Conservation (phyloP, 2,329 filamentous ascomycete genomes). For the Diplodia corticola region DNA sequence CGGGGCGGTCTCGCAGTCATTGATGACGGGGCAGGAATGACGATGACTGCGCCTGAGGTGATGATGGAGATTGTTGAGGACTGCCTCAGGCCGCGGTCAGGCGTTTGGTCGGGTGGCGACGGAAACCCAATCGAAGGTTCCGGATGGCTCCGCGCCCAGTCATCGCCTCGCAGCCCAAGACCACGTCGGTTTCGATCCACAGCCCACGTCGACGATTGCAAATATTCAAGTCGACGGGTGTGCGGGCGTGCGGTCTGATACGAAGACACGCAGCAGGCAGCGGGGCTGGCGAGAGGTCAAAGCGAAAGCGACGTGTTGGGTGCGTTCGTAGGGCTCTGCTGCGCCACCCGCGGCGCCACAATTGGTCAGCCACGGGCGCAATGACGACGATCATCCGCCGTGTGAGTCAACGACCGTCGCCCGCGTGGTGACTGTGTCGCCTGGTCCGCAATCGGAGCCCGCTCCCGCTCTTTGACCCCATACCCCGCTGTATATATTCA, state of each 20-base stretch:
- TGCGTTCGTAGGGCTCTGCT: constrained; percentile 5
- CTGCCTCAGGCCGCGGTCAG: constrained; percentile 12
- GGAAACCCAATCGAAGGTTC: background rate
- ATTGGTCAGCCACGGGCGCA: constrained; percentile 5
- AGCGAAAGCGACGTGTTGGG: constrained; percentile 4
- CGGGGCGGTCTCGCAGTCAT: background rate
- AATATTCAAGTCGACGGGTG: background rate
- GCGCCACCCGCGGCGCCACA: constrained; percentile 1
- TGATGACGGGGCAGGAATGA: background rate
- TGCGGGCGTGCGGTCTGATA: background rate
- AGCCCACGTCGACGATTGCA: background rate
- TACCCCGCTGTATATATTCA: constrained; percentile 10
- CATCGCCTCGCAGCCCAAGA: constrained; percentile 6
- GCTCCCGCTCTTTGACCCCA: background rate
- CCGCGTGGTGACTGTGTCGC: constrained; percentile 16
- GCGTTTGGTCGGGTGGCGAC: constrained; percentile 15
- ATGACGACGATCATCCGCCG: constrained; percentile 10
- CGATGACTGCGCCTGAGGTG: constrained; percentile 3
- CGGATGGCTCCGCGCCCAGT: constrained; percentile 7
- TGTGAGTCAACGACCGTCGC: constrained; percentile 8
- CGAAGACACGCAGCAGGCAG: constrained; percentile 1
- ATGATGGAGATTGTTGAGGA: background rate
- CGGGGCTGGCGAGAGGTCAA: background rate
- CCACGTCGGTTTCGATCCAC: constrained; percentile 1
- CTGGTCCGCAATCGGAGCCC: constrained; percentile 12